Evolutionary conservation across 2,329 filamentous ascomycete genomes (phyloP), one percentile per base, ranked within the genome.

Genomic region (Penicillium sp.): DNA sequence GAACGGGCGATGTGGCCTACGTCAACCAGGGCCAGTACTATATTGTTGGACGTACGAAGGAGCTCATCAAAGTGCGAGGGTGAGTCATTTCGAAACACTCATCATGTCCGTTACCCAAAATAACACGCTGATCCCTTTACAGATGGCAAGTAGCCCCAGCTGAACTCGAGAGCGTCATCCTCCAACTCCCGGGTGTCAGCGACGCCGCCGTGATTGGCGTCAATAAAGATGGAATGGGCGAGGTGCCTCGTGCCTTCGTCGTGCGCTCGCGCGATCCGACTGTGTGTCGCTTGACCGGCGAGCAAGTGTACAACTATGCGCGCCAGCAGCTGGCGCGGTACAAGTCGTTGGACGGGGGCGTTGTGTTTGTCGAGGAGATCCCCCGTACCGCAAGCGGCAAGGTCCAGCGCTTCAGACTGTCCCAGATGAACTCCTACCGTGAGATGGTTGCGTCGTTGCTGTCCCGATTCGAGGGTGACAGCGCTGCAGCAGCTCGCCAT

Each of bases 361-460:
- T 81, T 8, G 62, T 75, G 19, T 81, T 81, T 49, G 73, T 80
- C 13, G 74, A 79, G 41, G 67, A 74, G 27, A 78, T 81, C 32
- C 79, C 79, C 4, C 76, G 77, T 43, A 77, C 76, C 2, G 68
- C 77, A 0, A 79, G 77, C 53, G 79, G 79, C 13, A 81, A 81
- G 66, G 79, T 81, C 46, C 70, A 77, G 54, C 68, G 75, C 7
- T 74, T 72, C 64, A 73, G 69, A 53, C 63, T 75, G 26, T 59
- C 68, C 2, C 69, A 74, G 60, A 73, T 74, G 71, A 73, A 74
- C 51, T 58, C 65, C 10, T 74, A 74, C 53, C 65, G 72, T 2
- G 69, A 72, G 38, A 69, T 74, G 55, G 64, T 74, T 10, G 62
- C 67, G 4, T 70, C 66, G 6, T 56, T 72, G 7, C 54, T 72